Evolutionary conservation across 1,139 yeast species (phyloP), one percentile per base, ranked within the genome.

Genomic region (Citeromyces siamensis): DNA sequence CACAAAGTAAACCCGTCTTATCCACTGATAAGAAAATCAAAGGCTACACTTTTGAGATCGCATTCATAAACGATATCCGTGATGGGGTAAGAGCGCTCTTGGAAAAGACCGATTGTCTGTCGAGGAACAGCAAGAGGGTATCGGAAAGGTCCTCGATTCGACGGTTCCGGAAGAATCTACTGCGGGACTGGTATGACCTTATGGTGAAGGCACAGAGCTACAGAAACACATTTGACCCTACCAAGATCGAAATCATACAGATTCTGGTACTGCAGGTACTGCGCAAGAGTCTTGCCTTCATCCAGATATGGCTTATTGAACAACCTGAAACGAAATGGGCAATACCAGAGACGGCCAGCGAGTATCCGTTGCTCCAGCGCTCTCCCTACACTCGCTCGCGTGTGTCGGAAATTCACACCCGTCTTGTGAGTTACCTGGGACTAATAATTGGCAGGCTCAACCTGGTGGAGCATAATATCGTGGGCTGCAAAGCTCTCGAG

Each of bases 101-200:
- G 26, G 85, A 80, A 45, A 71, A 75, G 38, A 83, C 95, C 1
- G 81, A 83, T 41, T 83, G 95, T 52, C 70, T 90, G 20, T 84
- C 95, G 2, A 66, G 96, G 44, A 80, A 93, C 12, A 79, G 85
- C 42, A 78, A 75, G 33, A 68, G 84, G 32, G 95, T 88, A 4
- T 74, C 77, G 42, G 68, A 71, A 41, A 68, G 77, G 35, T 84
- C 86, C 3, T 57, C 71, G 5, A 76, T 90, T 14, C 64, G 93
- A 38, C 78, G 73, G 46, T 68, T 81, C 41, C 68, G 98, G 46
- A 88, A 88, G 55, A 67, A 78, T 16, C 61, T 90, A 40, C 69
- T 90, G 34, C 88, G 95, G 1, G 96, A 88, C 51, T 82, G 96
- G 81, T 88, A 93, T 39, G 81, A 79, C 41, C 62, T 90, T 34